phyloP scores from a whole-genome alignment of 2,329 filamentous ascomycete species.

The Xylariaceae sp. region DNA sequence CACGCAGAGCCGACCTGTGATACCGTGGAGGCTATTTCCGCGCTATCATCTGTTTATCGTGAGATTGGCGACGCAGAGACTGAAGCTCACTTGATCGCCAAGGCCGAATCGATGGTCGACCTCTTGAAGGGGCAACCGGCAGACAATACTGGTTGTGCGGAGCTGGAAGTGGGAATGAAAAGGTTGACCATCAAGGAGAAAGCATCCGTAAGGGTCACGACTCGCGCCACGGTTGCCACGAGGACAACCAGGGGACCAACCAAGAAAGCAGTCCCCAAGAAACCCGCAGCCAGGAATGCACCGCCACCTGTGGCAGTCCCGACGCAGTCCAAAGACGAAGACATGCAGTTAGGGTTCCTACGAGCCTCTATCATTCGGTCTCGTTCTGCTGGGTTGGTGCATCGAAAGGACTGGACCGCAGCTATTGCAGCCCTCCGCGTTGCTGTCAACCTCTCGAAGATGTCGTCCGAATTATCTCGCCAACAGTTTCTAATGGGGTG shows the following conservation, averaged over 20 bases:
- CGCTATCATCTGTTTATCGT: constrained; percentile 49
- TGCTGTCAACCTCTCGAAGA: constrained; percentile 36
- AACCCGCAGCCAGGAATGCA: constrained; percentile 18
- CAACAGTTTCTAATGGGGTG: constrained; percentile 59
- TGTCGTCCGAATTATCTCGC: constrained; percentile 31
- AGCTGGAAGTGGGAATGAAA: constrained; percentile 31
- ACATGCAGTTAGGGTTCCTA: constrained; percentile 29
- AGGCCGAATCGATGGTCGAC: constrained; percentile 41
- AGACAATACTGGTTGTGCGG: constrained; percentile 9
- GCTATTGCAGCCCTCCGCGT: constrained; percentile 49
- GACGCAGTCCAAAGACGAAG: constrained; percentile 14
- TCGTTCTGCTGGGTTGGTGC: constrained; percentile 38
- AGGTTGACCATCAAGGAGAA: constrained; percentile 27
- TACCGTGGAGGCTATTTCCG: constrained; percentile 42
- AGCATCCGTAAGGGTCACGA: constrained; percentile 11
- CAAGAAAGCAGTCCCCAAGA: constrained; percentile 21
- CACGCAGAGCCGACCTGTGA: constrained; percentile 35
- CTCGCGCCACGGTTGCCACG: constrained; percentile 13
- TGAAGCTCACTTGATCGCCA: constrained; percentile 35
- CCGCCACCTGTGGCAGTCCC: constrained; percentile 7
- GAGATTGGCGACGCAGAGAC: constrained; percentile 37
- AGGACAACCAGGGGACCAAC: constrained; percentile 12
- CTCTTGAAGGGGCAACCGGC: constrained; percentile 17
- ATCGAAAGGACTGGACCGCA: constrained; percentile 47
- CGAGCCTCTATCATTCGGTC: constrained; percentile 33